Evolutionary conservation across 2,329 filamentous ascomycete species (phyloP), one percentile per base, ranked within the genome.

Genomic region (Apiospora hydei): DNA sequence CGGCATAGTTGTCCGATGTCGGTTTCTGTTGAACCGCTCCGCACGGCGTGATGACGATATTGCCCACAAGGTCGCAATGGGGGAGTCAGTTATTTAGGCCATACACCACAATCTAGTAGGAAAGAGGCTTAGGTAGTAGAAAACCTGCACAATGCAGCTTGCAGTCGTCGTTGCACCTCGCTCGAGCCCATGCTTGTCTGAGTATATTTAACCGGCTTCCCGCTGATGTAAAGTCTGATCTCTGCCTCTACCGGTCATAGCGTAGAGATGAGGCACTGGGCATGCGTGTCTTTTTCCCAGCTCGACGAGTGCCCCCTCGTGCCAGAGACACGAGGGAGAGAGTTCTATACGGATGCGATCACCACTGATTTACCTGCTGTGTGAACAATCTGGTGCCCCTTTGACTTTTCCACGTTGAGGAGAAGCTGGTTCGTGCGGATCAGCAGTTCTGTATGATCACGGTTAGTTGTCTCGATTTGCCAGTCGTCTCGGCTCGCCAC

Each of bases 321-420:
- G 34, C 10, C 10, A 4, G 21, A 14, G 18, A 13, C 1, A 30
- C 4, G 13, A 1, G 34, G 21, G 18, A n/a, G 1, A 26, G 13
- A 5, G 72, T 79, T 38, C 34, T 75, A 83, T 70, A 82, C 71
- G 47, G 86, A 87, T 69, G 89, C 87, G 81, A 93, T 91, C 57
- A 93, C 85, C 71, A 94, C 85, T 70, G 92, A 91, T 82, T 91
- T 93, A 81, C 90, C 90, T 78, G 88, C 86, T 73, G 57, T 41
- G 8, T 87, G 83, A 66, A 86, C 85, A 67, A 88, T 83, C 75
- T 92, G 87, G 77, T 93, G 88, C 69, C 87, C 83, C 71, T 89
- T 83, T 1, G 90, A 90, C 77, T 88, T 85, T 78, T 96, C 94
- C 34, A 93, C 83, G 72, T 87, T 90, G 49, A 92, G 80, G 18